phyloP scores from a whole-genome alignment of 2,329 filamentous ascomycete genomes.

The Fusarium siculi region DNA sequence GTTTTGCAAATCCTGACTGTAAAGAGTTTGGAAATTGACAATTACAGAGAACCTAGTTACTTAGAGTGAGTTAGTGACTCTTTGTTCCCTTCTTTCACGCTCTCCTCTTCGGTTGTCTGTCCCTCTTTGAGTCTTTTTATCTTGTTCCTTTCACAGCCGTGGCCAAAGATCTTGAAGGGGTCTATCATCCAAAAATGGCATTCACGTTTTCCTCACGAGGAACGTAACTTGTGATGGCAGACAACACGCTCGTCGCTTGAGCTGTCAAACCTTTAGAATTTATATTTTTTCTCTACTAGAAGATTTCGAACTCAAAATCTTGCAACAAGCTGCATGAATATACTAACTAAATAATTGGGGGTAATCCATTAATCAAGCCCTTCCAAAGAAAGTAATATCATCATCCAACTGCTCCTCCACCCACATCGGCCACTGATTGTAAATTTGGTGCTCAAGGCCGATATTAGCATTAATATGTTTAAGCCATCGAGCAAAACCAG shows the following conservation, averaged over 20 bases:
- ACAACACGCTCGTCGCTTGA: neutral
- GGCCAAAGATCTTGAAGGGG: neutral
- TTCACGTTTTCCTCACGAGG: neutral
- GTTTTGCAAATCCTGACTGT: no score
- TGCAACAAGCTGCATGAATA: neutral
- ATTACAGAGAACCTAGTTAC: neutral
- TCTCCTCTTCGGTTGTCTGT: neutral
- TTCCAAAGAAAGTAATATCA: conserved; percentile 60
- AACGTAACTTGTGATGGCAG: neutral
- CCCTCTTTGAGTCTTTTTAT: neutral
- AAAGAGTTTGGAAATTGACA: neutral
- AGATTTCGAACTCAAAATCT: neutral
- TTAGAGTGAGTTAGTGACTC: neutral
- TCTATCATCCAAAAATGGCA: neutral
- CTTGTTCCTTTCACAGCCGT: neutral
- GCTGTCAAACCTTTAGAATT: neutral
- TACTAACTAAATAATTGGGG: no score
- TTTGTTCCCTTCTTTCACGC: neutral
- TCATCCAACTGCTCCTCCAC: conserved; percentile 61
- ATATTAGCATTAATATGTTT: conserved; percentile 61
- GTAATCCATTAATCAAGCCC: neutral
- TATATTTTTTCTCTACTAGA: neutral
- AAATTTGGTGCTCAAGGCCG: conserved; percentile 55
- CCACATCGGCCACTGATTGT: conserved; percentile 66
- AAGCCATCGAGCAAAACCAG: conserved; percentile 62